Percentiles rank a stretch among this genome's conserved stretches.
phyloP scores from a whole-genome alignment of 2,329 filamentous ascomycete genomes.

The Sordariomycetes sp. region DNA sequence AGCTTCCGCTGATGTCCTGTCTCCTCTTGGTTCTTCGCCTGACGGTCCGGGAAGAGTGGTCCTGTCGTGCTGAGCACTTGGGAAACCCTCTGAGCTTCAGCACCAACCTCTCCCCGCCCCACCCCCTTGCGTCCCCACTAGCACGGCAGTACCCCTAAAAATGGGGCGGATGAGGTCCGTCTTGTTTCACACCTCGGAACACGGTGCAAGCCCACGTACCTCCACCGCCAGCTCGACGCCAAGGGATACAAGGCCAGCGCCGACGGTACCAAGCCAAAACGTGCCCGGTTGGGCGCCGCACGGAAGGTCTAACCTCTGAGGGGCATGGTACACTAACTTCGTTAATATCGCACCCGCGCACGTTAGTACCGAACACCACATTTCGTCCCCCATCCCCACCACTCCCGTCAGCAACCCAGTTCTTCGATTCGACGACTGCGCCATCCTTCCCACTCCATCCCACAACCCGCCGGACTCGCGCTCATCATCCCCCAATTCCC shows the following conservation, averaged over 20 bases:
- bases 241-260: background rate
- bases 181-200: background rate
- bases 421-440: background rate
- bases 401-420: background rate
- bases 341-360: no score
- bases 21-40: no score
- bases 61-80: background rate
- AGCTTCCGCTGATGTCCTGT: no score
- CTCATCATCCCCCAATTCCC: constrained; percentile 2
- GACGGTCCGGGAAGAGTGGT: background rate
- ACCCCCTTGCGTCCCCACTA: background rate
- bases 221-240: background rate
- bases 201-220: background rate
- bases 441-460: background rate
- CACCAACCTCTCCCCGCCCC: background rate
- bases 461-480: background rate
- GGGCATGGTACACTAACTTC: background rate
- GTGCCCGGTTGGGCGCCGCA: background rate
- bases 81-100: background rate
- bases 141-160: background rate
- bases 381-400: background rate
- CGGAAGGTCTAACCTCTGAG: background rate
- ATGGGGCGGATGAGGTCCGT: background rate
- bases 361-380: background rate
- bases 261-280: background rate